Evolutionary conservation across 1,284 basidiomycete species (phyloP).

Genomic region (Boletus mariae): DNA sequence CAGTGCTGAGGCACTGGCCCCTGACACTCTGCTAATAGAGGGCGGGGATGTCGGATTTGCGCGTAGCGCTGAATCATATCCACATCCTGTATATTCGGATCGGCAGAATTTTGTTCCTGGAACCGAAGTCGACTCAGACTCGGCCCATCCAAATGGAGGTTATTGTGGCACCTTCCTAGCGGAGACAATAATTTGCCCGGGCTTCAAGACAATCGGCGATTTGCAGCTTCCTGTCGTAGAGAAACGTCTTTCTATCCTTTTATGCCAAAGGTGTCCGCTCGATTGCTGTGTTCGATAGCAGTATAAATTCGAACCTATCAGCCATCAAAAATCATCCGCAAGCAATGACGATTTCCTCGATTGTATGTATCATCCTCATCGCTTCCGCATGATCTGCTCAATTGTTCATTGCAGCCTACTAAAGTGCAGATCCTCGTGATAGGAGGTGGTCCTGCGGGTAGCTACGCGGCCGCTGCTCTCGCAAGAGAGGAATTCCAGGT

Average conservation of each 20-base stretch:
- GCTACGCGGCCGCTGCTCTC: slow-evolving; percentile 49
- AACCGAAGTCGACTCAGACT: too few species aligned
- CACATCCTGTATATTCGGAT: not conserved
- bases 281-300: not conserved
- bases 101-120: not conserved
- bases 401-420: not conserved
- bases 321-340: not conserved
- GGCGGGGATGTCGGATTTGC: not conserved
- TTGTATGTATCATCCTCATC: not conserved
- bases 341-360: not conserved
- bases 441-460: slow-evolving; percentile 52
- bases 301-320: not conserved
- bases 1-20: not conserved
- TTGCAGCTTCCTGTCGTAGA: not conserved
- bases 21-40: not conserved
- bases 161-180: not conserved
- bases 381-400: not conserved
- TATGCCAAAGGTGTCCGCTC: not conserved
- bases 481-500: slow-evolving; percentile 48
- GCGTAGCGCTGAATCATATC: not conserved
- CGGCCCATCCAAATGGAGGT: not conserved
- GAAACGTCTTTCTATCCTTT: not conserved
- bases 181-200: not conserved
- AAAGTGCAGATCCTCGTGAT: slow-evolving; percentile 32
- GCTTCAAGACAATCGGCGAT: not conserved